Base-by-base conservation (phyloP, 352 stramenopile genomes). In the Pythium phragmiticola region DNA sequence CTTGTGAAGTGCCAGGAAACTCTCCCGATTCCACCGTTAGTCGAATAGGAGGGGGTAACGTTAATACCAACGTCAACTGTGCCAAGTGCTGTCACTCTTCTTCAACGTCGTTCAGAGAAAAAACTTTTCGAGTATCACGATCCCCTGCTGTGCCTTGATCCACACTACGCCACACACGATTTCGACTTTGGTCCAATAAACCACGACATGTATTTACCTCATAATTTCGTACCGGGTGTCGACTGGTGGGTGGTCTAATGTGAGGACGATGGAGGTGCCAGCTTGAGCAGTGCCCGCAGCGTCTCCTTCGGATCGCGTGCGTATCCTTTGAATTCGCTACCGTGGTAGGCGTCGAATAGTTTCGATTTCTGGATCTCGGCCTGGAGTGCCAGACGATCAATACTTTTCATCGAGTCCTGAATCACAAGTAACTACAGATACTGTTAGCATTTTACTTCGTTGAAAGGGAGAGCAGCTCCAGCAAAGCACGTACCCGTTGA, bases 281-380 rank as follows among this genome's bases (percentile, higher is more conserved):
- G 55, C 55, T 54, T 62, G 33, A 91, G 76, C 63, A 91, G 63
- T 23, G 82, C 75, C 36, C 80, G 77, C 37, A 91, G 72, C 34
- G 70, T 85, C 51, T 94, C 84, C 66, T 94, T 92, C 3, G 84
- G 80, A 12, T 80, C 69, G 26, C 80, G 56, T 11, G 87, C 58
- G 61, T 94, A 94, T 50, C 80, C 82, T 66, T 89, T 88, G 66
- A 94, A 94, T 26, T 79, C 82, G 53, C 77, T 86, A 56, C 78
- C 76, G 60, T 90, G 81, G 70, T 89, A 92, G n/a, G 82, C 70
- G 13, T 73, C 64, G 59, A 94, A 94, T 2, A 94, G 64, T 51
- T 77, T 66, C 1, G 76, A 65, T 54, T 89, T 89, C 68, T 87
- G 82, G 52, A 79, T 86, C 68, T 91, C 82, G 14, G 79, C 74